These are phyloP conservation scores for Marasmius fiardii DNA, from an alignment of 1,284 basidiomycete species.

Conservation along the genomic window DNA sequence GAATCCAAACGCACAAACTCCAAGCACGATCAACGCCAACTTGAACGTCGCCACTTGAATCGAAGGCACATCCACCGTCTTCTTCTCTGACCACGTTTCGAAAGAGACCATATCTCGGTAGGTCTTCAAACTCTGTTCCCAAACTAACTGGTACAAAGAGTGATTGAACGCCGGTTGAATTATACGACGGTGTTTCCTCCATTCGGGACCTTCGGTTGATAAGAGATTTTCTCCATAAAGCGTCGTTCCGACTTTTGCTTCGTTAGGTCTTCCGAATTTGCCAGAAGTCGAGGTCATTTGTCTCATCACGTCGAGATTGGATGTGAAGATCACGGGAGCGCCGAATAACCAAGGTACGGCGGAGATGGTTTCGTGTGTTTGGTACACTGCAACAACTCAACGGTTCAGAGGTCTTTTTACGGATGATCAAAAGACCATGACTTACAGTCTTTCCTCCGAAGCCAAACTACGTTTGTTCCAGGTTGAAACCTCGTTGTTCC, in stretches of 20 bases:
- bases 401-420: background rate
- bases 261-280: slow-evolving; percentile 7
- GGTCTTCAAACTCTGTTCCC: slow-evolving; percentile 8
- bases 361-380: slow-evolving; percentile 11
- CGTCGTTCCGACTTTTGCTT: slow-evolving; percentile 5
- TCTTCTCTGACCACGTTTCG: slow-evolving; percentile 8
- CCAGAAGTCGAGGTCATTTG: slow-evolving; percentile 11
- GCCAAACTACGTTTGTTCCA: slow-evolving; percentile 12
- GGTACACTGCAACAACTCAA: background rate
- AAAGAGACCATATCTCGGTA: slow-evolving; percentile 11
- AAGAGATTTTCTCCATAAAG: slow-evolving; percentile 14
- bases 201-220: slow-evolving; percentile 10
- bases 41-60: slow-evolving; percentile 10
- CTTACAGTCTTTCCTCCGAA: slow-evolving; percentile 7
- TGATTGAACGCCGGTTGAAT: slow-evolving; percentile 15
- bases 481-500: slow-evolving; percentile 20
- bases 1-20: slow-evolving; percentile 13
- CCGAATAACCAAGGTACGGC: slow-evolving; percentile 11
- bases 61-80: background rate
- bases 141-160: slow-evolving; percentile 10
- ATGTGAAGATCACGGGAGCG: slow-evolving; percentile 7
- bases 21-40: slow-evolving; percentile 9
- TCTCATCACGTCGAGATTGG: slow-evolving; percentile 13
- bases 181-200: slow-evolving; percentile 14
- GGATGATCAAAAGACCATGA: background rate